A percentile compares a stretch with the other conserved stretches of the same genome.
These are phyloP conservation scores for Fusarium dlaminii DNA, from an alignment of 2,329 filamentous ascomycete species.

Conservation along the genomic window DNA sequence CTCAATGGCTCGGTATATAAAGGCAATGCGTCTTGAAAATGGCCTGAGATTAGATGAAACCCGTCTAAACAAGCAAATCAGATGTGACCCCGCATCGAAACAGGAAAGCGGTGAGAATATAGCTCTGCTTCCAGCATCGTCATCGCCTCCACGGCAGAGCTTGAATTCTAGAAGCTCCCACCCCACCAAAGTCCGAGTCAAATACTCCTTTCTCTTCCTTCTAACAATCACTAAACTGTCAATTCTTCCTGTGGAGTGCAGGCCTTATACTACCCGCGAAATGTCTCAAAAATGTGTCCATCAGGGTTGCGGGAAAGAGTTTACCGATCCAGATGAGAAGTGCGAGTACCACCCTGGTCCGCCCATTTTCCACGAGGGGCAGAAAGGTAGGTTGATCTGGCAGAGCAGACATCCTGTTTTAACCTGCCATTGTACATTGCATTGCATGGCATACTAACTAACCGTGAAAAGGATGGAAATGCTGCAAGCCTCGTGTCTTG, in stretches of 20 bases:
- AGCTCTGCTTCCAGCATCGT: constrained; percentile 37
- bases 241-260: constrained; percentile 5
- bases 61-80: constrained; percentile 4
- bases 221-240: neutral
- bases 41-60: constrained; percentile 22
- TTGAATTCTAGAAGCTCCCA: constrained; percentile 55
- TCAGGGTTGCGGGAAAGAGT: constrained; percentile 92
- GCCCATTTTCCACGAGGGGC: constrained; percentile 95
- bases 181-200: constrained; percentile 40
- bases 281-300: constrained; percentile 93
- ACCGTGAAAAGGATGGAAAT: constrained; percentile 85
- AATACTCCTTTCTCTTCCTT: constrained; percentile 5
- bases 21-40: constrained; percentile 3
- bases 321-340: constrained; percentile 81
- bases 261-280: constrained; percentile 2
- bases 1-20: neutral
- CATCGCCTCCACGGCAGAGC: constrained; percentile 33
- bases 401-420: neutral
- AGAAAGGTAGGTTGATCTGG: constrained; percentile 77
- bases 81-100: constrained; percentile 45
- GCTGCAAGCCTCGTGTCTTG: constrained; percentile 95
- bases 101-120: constrained; percentile 49
- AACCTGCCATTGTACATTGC: neutral
- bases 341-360: constrained; percentile 94
- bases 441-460: neutral